Base-by-base conservation (phyloP, 2,329 filamentous ascomycete species). In the Colletotrichum phormii region DNA sequence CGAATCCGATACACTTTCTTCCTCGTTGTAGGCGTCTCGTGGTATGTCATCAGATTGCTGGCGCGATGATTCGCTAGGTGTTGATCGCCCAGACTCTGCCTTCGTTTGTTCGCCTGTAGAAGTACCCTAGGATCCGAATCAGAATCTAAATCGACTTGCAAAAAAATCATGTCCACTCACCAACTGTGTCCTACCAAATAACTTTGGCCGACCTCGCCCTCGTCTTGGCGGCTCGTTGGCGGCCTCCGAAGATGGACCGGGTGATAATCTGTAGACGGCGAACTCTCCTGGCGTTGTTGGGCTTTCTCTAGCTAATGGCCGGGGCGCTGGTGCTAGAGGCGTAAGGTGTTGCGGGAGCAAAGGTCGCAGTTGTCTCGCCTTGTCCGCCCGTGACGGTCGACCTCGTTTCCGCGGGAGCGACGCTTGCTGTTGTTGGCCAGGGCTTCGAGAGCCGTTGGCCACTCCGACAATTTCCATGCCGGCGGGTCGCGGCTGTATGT, bases 361-460 rank as follows among this genome's bases (percentile, higher is more conserved):
- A 13, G 82, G 78, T 22, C 75, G 78, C 6, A 80, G 76, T 61
- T 80, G 76, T 13, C 75, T 80, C 15, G 79, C 83, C 75, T 83
- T 85, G 67, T 86, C 85, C 13, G 83, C 81, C 67, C 85, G 83
- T 12, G 85, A 83, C 5, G 86, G 86, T 51, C 86, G 81, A 2
- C 86, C 86, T 72, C 85, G 82, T 77, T 86, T 87, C 75, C 82
- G 73, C 2, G 67, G 59, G 53, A 51, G 54, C 18, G 72, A 26
- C 24, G 67, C 51, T 26, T 65, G 67, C 9, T 69, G 74, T 29
- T 71, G 59, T 15, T 70, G 35, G 61, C 57, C 49, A 26, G 37
- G n/a, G 54, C 64, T 49, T 29, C 60, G 35, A 49, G 61, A 67
- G 18, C 67, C 55, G 31, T 59, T 67, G n/a, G 63, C 37, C 12